phyloP scores from a whole-genome alignment of 139 green algal species.

The Picochlorum sp. region DNA sequence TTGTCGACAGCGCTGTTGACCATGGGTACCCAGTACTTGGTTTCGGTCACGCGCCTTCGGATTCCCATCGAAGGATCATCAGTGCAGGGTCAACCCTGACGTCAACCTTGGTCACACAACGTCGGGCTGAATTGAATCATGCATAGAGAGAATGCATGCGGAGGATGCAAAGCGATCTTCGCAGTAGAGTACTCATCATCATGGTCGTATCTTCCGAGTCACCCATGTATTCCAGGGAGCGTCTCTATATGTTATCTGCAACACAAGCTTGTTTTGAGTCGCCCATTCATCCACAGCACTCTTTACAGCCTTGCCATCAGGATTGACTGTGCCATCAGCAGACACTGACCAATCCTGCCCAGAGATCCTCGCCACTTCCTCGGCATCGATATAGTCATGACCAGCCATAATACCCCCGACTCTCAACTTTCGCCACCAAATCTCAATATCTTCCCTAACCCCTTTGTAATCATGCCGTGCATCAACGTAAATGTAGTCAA shows the following conservation, averaged over 20 bases:
- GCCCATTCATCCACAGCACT: slow-evolving; percentile 41
- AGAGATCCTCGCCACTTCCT: not conserved
- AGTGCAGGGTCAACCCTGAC: no score
- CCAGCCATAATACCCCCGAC: slow-evolving; percentile 27
- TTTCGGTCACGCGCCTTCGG: no score
- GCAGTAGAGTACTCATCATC: no score
- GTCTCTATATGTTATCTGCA: not conserved
- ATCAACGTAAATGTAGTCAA: slow-evolving; percentile 48
- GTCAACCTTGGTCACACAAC: no score
- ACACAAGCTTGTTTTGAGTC: not conserved
- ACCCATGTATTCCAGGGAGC: not conserved
- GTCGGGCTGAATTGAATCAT: no score
- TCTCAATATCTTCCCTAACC: slow-evolving; percentile 23
- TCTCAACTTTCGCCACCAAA: slow-evolving; percentile 38
- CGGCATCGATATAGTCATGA: slow-evolving; percentile 21
- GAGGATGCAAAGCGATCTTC: no score
- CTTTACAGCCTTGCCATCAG: slow-evolving; percentile 22
- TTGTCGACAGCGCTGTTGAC: no score
- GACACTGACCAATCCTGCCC: slow-evolving; percentile 27
- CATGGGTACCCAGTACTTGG: no score
- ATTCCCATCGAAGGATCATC: no score
- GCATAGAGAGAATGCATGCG: no score
- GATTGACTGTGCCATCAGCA: slow-evolving; percentile 20
- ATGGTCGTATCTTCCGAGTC: not conserved
- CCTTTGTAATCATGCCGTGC: slow-evolving; percentile 39